Base-by-base conservation (phyloP, 257 asterid species). In the Solanum ahanhuiri region DNA sequence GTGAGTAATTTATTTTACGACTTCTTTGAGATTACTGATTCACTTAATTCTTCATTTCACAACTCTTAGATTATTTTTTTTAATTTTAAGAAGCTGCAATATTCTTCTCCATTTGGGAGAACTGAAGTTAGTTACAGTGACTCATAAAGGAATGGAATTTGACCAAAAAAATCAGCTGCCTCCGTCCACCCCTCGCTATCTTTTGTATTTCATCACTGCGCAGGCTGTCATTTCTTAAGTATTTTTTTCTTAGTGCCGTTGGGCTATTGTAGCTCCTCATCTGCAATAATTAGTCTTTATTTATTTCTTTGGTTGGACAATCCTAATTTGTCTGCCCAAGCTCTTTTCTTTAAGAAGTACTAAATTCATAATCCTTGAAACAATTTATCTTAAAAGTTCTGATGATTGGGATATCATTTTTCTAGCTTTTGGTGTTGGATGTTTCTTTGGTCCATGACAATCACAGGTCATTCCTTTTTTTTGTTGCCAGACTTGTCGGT, bases 1-100 rank as follows among this genome's bases (percentile, higher is more conserved):
- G 99, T 97, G 87, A 82, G 98, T 91, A 75, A 82, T 84, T 73
- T 71, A 22, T 10, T 73, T 73, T 73, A 37, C 31, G 7, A 51
- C 30, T 37, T 73, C 57, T 73, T 18, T 73, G 82, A 73, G 54
- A 39, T 11, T 11, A 11, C 30, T 73, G 82, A 73, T 37, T 37
- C 54, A 37, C 8, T 35, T 73, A 37, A 2, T 71, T 71, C 31
- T 34, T 18, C 48, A 34, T 34, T 72, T 34, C 28, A 72, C 48
- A 18, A 35, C 30, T 72, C 48, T 9, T 72, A 31, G 15, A 18
- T 66, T 66, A 5, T 25, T 71, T 51, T 14, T 34, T 3, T 15
- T 15, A 3, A 37, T 37, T 4, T 73, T 37, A 37, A 17, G 35
- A 79, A 79, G 17, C 41, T 28, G 84, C 84, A 25, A 45, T 30